Conservation (phyloP, 768 basidiomycete species). For the Asterophora parasitica region DNA sequence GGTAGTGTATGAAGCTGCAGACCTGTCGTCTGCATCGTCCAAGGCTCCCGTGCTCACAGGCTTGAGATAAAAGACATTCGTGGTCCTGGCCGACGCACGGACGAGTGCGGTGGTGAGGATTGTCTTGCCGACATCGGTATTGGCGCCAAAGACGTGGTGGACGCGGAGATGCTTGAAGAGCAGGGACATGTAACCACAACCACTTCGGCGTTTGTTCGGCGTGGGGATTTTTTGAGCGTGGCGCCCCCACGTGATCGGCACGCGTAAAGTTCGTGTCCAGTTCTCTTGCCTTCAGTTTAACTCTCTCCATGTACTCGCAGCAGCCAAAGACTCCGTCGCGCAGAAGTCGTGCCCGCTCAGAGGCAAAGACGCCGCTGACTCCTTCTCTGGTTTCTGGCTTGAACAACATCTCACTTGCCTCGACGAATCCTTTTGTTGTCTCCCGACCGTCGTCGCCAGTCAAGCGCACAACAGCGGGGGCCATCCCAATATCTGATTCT, state of each 20-base stretch:
- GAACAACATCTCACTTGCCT: constrained; percentile 37
- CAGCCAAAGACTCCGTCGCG: constrained; percentile 47
- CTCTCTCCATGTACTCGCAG: background rate
- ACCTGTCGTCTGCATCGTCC: constrained; percentile 84
- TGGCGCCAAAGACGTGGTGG: constrained; percentile 92
- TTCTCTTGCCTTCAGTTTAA: background rate
- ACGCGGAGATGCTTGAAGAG: constrained; percentile 83
- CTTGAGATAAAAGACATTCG: constrained; percentile 69
- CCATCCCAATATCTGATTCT: constrained; percentile 46
- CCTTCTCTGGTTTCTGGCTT: constrained; percentile 40
- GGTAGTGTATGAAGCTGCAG: background rate
- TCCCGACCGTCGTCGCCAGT: constrained; percentile 60
- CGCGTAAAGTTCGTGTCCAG: background rate
- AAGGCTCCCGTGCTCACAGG: constrained; percentile 87
- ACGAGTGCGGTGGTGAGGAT: constrained; percentile 82
- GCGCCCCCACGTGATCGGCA: constrained; percentile 2
- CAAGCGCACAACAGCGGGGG: constrained; percentile 49
- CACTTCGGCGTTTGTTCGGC: background rate
- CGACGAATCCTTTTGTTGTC: constrained; percentile 56
- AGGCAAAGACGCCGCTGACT: constrained; percentile 46
- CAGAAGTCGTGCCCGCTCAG: constrained; percentile 41
- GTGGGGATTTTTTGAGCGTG: background rate
- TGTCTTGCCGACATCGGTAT: constrained; percentile 96
- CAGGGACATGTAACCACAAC: constrained; percentile 54
- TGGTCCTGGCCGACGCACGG: constrained; percentile 60